Base-by-base conservation (phyloP, 305 asterid species). In the Fraxinus albicans region DNA sequence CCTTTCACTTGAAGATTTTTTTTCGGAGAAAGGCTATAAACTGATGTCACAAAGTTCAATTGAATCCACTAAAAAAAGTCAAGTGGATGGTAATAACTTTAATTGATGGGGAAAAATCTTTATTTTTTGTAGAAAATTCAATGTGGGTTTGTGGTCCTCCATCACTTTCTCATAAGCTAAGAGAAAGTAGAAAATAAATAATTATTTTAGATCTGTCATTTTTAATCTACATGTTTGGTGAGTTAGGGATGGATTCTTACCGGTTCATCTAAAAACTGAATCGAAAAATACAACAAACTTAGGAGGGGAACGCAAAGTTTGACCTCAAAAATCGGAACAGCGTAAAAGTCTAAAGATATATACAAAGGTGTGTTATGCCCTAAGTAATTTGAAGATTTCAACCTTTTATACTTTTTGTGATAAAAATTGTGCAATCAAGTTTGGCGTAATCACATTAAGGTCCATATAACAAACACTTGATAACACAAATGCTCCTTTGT, bases 131-230 rank as follows among this genome's bases (percentile, higher is more conserved):
- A 19, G 73, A 63, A 42, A 38, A 65, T 50, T 76, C 80, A 86
- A 75, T 79, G 89, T 91, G 97, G 90, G 86, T 19, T 82, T 84
- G 97, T 92, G 97, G 95, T 90, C 97, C 97, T 85, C 84, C 83
- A 90, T 91, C 84, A 77, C 81, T 83, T 82, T 86, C 76, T 53
- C 35, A 65, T 53, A 53, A 73, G 75, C 81, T 82, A 36, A 84
- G 79, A 75, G 31, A 84, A 82, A 80, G 79, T n/a, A 79, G 67
- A 76, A 34, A 42, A 36, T 74, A 29, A 17, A 83, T 77, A 76
- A 44, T 84, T 36, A 34, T 40, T n/a, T 31, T 67, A 50, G 78
- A 23, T 69, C 55, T 50, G 38, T 33, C 78, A n/a, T 50, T 3
- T 33, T 72, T 17, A 17, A 6, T 60, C 79, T 12, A 72, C 77